These are phyloP conservation scores for Saccharomyces hybrid DNA, from an alignment of 1,139 yeast species.

Conservation along the genomic window DNA sequence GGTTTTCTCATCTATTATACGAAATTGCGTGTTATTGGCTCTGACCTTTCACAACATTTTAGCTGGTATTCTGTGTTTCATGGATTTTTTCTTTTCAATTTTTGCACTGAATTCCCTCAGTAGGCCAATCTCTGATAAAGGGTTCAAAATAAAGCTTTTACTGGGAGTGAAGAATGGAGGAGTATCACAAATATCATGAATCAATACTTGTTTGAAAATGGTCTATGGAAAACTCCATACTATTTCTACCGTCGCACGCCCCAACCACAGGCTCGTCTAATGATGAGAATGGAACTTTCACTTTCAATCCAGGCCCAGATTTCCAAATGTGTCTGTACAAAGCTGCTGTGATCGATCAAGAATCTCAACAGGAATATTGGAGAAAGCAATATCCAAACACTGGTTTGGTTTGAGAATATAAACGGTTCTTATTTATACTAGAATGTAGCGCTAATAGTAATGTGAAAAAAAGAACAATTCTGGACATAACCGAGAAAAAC, in stretches of 20 bases:
- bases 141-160: not conserved
- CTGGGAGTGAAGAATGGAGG: not conserved
- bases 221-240: not conserved
- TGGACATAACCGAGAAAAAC: not conserved
- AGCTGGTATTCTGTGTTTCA: not conserved
- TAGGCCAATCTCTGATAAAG: not conserved
- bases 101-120: not conserved
- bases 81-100: not conserved
- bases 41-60: not conserved
- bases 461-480: not conserved
- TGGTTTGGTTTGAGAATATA: not conserved
- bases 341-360: not conserved
- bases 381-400: not conserved
- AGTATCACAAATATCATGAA: not conserved
- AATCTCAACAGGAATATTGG: not conserved
- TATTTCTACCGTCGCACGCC: not conserved
- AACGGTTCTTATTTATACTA: not conserved
- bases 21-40: not conserved
- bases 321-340: not conserved
- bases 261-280: not conserved
- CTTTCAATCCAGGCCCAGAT: not conserved
- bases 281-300: not conserved
- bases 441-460: not conserved
- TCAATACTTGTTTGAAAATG: not conserved
- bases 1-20: not conserved